phyloP scores from a whole-genome alignment of 495 filamentous ascomycete genomes.

The Annulohypoxylon bovei region DNA sequence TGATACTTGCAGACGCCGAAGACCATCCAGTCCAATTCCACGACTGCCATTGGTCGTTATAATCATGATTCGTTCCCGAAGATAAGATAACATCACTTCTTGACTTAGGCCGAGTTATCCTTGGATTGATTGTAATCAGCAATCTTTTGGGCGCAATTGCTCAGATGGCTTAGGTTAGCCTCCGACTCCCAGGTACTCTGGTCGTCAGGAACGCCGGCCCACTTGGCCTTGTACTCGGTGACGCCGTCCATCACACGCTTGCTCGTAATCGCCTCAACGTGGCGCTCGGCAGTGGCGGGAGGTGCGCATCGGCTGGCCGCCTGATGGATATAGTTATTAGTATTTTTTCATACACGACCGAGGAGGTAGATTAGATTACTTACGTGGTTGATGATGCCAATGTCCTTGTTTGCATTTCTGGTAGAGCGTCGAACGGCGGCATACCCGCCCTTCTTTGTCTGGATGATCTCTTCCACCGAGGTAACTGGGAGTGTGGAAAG shows the following conservation, averaged over 20 bases:
- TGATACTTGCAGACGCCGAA: no score
- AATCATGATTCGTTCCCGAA: not conserved
- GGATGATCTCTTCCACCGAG: no score
- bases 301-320: not conserved
- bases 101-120: not conserved
- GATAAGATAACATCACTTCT: not conserved
- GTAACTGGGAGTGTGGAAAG: no score
- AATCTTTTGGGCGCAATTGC: not conserved
- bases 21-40: not conserved
- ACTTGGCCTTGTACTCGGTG: constrained; percentile 53
- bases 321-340: not conserved
- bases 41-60: not conserved
- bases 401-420: no score
- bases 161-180: no score
- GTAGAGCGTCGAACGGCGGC: not conserved
- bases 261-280: no score
- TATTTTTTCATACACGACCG: not conserved
- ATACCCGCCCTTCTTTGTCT: not conserved
- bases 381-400: no score
- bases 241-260: no score
- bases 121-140: not conserved
- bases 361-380: not conserved
- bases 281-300: no score
- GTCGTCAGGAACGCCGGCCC: constrained; percentile 47
- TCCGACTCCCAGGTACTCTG: constrained; percentile 58